A percentile compares a stretch with the other conserved stretches of the same genome.
These are phyloP conservation scores for Margaritispora aquatica DNA, from an alignment of 495 filamentous ascomycete species.

Conservation along the genomic window DNA sequence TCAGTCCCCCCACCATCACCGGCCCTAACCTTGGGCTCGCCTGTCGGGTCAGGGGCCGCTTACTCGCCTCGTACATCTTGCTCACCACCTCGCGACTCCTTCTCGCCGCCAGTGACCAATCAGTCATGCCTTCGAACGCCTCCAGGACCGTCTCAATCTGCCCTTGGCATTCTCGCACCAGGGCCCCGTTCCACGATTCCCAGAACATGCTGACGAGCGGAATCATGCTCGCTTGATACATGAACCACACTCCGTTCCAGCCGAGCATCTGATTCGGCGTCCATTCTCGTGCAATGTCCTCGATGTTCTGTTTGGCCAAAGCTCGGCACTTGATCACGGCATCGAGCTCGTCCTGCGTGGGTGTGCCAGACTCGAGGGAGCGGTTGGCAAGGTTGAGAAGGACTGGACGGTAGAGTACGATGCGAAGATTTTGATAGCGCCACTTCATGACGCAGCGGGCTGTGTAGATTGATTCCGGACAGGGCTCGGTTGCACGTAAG, in stretches of 20 bases:
- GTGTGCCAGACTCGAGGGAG: slow-evolving; percentile 48
- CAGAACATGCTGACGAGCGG: slow-evolving; percentile 68
- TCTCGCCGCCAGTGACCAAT: slow-evolving; percentile 65
- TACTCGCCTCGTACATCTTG: slow-evolving; percentile 59
- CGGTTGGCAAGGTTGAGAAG: slow-evolving; percentile 62
- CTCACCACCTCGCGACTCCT: slow-evolving; percentile 62
- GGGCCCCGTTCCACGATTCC: slow-evolving; percentile 45
- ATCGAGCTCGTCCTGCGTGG: slow-evolving; percentile 60
- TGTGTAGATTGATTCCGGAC: slow-evolving; percentile 62
- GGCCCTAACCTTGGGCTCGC: slow-evolving; percentile 16
- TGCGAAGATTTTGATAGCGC: slow-evolving; percentile 72
- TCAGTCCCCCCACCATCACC: background rate
- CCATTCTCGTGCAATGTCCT: slow-evolving; percentile 62
- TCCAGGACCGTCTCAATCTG: slow-evolving; percentile 66
- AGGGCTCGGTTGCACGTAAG: slow-evolving; percentile 60
- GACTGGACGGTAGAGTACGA: slow-evolving; percentile 71
- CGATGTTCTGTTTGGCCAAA: slow-evolving; percentile 63
- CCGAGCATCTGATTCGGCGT: slow-evolving; percentile 68
- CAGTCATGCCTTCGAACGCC: slow-evolving; percentile 61
- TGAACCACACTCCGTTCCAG: slow-evolving; percentile 80
- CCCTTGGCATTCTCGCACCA: slow-evolving; percentile 26
- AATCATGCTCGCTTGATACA: slow-evolving; percentile 75
- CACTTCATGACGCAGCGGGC: slow-evolving; percentile 74
- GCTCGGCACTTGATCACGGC: slow-evolving; percentile 63
- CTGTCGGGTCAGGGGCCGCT: slow-evolving; percentile 19